Conservation (phyloP, 2,329 filamentous ascomycete genomes). For the Escovopsis sp. region DNA sequence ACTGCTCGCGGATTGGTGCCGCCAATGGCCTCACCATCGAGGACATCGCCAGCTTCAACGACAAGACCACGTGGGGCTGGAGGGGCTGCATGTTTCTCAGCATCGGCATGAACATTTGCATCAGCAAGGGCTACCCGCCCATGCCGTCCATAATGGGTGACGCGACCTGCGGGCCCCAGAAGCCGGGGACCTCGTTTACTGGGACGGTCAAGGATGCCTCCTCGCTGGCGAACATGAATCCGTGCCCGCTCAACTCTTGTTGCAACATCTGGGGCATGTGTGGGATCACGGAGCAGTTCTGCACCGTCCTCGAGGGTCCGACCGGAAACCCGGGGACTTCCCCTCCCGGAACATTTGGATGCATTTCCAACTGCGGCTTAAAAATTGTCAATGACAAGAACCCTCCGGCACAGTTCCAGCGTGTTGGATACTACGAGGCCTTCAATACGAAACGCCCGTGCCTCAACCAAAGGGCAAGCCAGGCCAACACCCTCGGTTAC, state of each 20-base stretch:
- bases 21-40: slow-evolving; percentile 7
- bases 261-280: slow-evolving; percentile 25
- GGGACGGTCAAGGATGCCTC: slow-evolving; percentile 4
- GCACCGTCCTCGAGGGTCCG: slow-evolving; percentile 6
- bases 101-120: slow-evolving; percentile 8
- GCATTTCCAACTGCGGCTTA: slow-evolving; percentile 12
- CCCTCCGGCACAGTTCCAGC: slow-evolving; percentile 4
- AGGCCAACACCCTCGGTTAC: slow-evolving; percentile 9
- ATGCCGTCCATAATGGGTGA: slow-evolving; percentile 9
- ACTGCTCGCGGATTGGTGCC: slow-evolving; percentile 16
- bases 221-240: slow-evolving; percentile 11
- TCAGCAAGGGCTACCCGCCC: slow-evolving; percentile 10
- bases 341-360: background rate
- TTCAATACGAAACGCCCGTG: slow-evolving; percentile 5
- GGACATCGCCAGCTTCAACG: slow-evolving; percentile 12
- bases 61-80: slow-evolving; percentile 13
- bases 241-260: slow-evolving; percentile 15
- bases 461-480: slow-evolving; percentile 4
- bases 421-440: slow-evolving; percentile 11
- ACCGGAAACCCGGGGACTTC: slow-evolving; percentile 3
- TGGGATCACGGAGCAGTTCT: slow-evolving; percentile 24
- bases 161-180: slow-evolving; percentile 11
- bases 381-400: slow-evolving; percentile 6
- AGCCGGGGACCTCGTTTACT: slow-evolving; percentile 9
- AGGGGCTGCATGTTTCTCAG: slow-evolving; percentile 8